These are phyloP conservation scores for Podila epigama DNA, from an alignment of 192 early-diverging fungal species.

Conservation along the genomic window DNA sequence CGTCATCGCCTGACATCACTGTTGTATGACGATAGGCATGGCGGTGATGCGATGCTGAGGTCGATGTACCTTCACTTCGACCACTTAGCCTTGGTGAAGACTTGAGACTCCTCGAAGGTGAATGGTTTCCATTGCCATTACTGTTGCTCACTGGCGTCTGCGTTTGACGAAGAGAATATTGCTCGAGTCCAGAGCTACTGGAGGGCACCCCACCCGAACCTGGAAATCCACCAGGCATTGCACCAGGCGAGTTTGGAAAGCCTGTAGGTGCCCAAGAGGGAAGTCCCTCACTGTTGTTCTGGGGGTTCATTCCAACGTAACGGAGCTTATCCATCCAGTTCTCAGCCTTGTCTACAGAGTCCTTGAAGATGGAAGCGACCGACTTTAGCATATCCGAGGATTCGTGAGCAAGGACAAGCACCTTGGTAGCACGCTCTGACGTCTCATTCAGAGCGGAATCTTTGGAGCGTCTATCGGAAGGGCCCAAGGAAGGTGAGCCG, in stretches of 20 bases:
- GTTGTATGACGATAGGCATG: constrained; percentile 41
- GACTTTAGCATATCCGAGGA: constrained; percentile 72
- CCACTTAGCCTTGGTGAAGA: constrained; percentile 22
- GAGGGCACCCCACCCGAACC: constrained; percentile 5
- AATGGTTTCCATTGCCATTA: constrained; percentile 9
- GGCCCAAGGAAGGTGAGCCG: constrained; percentile 49
- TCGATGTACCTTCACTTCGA: too few species aligned
- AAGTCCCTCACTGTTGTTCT: constrained; percentile 41
- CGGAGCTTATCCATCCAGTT: constrained; percentile 60
- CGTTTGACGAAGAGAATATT: constrained; percentile 44
- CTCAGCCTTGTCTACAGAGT: constrained; percentile 74
- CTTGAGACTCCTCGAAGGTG: constrained; percentile 34
- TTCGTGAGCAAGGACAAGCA: constrained; percentile 77
- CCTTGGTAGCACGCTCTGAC: constrained; percentile 66
- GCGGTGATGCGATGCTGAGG: constrained; percentile 2
- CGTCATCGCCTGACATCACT: constrained; percentile 45
- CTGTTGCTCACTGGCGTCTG: constrained; percentile 5
- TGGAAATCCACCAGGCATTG: constrained; percentile 46
- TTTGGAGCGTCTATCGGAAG: constrained; percentile 30
- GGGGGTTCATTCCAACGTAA: constrained; percentile 47
- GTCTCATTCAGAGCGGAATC: constrained; percentile 27
- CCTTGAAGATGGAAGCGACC: constrained; percentile 72
- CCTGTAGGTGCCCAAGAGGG: constrained; percentile 47
- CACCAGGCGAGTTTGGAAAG: constrained; percentile 18
- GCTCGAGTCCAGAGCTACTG: constrained; percentile 17